Evolutionary conservation across 768 basidiomycete genomes (phyloP), one percentile per base, ranked within the genome.

Genomic region (Leucosporidium scottii): DNA sequence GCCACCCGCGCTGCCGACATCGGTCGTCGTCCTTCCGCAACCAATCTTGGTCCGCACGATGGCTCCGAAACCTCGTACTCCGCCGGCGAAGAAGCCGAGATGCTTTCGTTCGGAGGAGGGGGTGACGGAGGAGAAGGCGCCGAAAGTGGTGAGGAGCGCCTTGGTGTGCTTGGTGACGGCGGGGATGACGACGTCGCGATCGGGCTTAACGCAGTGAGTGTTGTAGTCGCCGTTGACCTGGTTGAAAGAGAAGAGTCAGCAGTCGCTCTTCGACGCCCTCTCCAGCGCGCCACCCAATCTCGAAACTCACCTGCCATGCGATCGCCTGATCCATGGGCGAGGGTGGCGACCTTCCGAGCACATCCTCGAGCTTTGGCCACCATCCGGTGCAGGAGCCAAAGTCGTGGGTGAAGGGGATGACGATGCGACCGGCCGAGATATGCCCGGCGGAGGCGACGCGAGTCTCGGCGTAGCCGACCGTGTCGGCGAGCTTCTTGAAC

Each of bases 391-490:
- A 75, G 25, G 69, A 70, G 2, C 74, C 74, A 59, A 66, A 75
- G 67, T 75, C 74, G 62, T 75, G 73, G 21, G 71, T 70, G 64
- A 75, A 73, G n/a, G 74, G 74, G 51, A 75, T 49, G 34, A 71
- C 70, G 55, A 75, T 64, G 48, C 65, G 65, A 30, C 66, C 64
- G 31, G 63, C 70, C 2, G 57, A 53, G 53, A 75, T 68, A 23
- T 70, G 55, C 17, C 68, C 60, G 4, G 65, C 49, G 7, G 68
- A 34, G 25, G 70, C 60, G 57, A 75, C 59, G 48, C 62, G 58
- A 2, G 63, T 62, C 55, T 73, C 72, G 62, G 70, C 70, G 59
- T 64, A 62, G 0, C 62, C 66, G 23, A 73, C 62, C 50, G 73
- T 70, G 30, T 68, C 68, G 54, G 72, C 72, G 57, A 75, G 66